A percentile compares a stretch with the other conserved stretches of the same genome.
Evolutionary conservation across 116 monocot species (phyloP).

Genomic region (Papilionanthe hybrid): DNA sequence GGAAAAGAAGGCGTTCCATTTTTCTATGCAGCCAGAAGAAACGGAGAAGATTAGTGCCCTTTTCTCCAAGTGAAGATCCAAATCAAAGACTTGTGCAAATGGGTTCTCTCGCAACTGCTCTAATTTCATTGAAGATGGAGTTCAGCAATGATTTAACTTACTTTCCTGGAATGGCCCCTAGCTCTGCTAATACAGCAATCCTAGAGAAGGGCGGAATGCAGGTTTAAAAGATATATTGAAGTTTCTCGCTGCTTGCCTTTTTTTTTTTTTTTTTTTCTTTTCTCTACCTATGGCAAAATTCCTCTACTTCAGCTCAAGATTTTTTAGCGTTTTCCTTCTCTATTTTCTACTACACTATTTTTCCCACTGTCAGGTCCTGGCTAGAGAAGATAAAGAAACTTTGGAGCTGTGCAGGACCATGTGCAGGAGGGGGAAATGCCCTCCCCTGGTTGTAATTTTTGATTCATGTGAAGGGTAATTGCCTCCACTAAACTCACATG

Average conservation of each 20-base stretch:
- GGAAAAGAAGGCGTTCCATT: constrained; percentile 48
- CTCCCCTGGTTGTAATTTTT: constrained; percentile 70
- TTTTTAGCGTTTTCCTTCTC: not conserved
- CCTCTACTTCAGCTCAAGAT: too few relatives aligned
- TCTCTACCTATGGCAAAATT: not conserved
- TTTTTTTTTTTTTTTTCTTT: too few relatives aligned
- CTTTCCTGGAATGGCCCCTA: constrained; percentile 62
- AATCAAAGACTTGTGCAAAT: constrained; percentile 59
- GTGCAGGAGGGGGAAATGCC: constrained; percentile 78
- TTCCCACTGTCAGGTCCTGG: constrained; percentile 43
- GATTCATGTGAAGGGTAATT: constrained; percentile 75
- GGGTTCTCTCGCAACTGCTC: constrained; percentile 76
- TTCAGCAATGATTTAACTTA: constrained; percentile 80
- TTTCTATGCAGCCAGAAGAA: constrained; percentile 51
- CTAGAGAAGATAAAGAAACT: constrained; percentile 68
- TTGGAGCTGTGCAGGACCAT: constrained; percentile 66
- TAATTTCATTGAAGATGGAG: constrained; percentile 55
- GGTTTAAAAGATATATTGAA: constrained; percentile 29
- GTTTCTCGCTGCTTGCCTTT: not conserved
- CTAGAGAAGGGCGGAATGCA: constrained; percentile 84
- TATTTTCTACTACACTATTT: not conserved
- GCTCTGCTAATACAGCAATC: constrained; percentile 45
- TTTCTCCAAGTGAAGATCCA: constrained; percentile 48
- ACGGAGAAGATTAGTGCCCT: constrained; percentile 66
- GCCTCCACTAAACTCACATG: not conserved